phyloP scores from a whole-genome alignment of 164 flowering plant species.

The Vitis labrusca region DNA sequence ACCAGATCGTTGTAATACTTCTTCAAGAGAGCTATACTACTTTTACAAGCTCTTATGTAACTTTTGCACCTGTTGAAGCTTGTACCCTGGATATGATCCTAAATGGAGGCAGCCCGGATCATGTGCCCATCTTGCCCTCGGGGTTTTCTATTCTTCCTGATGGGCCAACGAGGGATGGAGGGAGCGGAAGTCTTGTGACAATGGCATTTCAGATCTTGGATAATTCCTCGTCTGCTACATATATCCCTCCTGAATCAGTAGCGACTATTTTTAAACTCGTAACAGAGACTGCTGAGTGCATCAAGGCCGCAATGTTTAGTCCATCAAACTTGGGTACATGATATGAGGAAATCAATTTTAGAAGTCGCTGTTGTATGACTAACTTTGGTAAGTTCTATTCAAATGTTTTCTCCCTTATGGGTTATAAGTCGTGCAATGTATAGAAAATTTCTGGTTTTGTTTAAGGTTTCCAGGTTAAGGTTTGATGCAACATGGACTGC shows the following conservation, averaged over 20 bases:
- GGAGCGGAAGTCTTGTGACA: slow-evolving; percentile 12
- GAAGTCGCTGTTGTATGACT: no score
- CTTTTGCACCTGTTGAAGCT: slow-evolving; percentile 33
- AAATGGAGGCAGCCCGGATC: slow-evolving; percentile 30
- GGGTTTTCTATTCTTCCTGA: slow-evolving; percentile 44
- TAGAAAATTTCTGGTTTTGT: no score
- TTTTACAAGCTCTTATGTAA: slow-evolving; percentile 25
- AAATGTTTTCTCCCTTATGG: no score
- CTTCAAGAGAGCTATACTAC: slow-evolving; percentile 36
- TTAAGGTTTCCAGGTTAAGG: no score
- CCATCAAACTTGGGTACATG: no score
- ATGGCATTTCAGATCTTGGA: slow-evolving; percentile 11
- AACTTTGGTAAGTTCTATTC: no score
- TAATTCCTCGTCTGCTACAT: not conserved
- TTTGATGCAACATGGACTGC: no score
- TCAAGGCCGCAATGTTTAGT: not conserved
- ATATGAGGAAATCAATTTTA: no score
- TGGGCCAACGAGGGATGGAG: not conserved
- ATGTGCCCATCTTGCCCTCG: slow-evolving; percentile 28
- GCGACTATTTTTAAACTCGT: not conserved
- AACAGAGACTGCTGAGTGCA: not conserved
- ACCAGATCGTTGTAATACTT: slow-evolving; percentile 8
- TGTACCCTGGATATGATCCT: slow-evolving; percentile 18
- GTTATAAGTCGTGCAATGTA: no score
- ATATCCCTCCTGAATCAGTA: slow-evolving; percentile 1